These are phyloP conservation scores for Gaeumannomyces tritici DNA, from an alignment of 2,329 filamentous ascomycete genomes.

Conservation along the genomic window DNA sequence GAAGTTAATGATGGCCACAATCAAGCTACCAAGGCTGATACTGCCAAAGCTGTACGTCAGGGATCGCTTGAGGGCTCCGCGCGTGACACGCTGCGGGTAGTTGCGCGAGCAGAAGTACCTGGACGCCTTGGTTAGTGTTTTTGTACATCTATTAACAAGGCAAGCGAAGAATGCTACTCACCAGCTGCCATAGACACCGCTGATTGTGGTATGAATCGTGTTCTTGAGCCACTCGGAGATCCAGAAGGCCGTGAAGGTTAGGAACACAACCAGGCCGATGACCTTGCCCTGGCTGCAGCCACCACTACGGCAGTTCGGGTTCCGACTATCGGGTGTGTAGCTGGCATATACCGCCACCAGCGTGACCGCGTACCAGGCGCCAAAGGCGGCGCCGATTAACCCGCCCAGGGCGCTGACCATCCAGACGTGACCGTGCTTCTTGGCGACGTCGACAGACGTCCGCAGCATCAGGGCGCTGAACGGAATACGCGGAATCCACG, in stretches of 20 bases:
- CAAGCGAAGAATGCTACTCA: not conserved
- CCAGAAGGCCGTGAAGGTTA: constrained; percentile 92
- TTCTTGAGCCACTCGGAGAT: constrained; percentile 91
- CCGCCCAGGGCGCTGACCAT: constrained; percentile 78
- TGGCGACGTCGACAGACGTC: constrained; percentile 76
- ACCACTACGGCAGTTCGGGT: constrained; percentile 41
- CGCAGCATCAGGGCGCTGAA: constrained; percentile 87
- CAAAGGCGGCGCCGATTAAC: constrained; percentile 63
- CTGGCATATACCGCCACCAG: constrained; percentile 79
- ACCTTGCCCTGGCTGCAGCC: constrained; percentile 69
- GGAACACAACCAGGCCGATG: constrained; percentile 74
- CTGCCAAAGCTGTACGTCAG: constrained; percentile 89
- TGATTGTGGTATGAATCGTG: constrained; percentile 78
- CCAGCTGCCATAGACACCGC: constrained; percentile 87
- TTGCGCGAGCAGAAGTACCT: constrained; percentile 63
- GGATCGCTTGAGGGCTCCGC: constrained; percentile 71
- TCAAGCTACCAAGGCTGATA: constrained; percentile 74
- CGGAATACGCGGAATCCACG: constrained; percentile 83
- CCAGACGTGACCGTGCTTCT: constrained; percentile 77
- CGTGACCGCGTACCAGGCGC: constrained; percentile 79
- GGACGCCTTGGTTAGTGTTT: not conserved
- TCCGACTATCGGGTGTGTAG: constrained; percentile 52
- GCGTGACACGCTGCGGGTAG: constrained; percentile 69
- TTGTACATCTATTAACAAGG: not conserved
- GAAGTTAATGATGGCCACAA: constrained; percentile 82